Evolutionary conservation across 805 yeast species (phyloP).

Genomic region (Wickerhamiella siamensis): DNA sequence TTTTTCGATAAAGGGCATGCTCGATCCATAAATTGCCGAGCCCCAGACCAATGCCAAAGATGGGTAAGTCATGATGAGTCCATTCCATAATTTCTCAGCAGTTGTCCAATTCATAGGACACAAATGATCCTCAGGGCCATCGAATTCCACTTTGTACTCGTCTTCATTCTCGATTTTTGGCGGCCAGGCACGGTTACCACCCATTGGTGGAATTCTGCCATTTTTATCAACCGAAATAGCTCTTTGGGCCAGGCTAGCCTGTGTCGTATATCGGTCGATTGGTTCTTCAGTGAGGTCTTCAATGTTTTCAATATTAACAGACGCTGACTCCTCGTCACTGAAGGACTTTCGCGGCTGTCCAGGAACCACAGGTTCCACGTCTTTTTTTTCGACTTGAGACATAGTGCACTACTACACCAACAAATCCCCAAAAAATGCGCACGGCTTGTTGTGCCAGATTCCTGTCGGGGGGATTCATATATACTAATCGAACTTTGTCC

Average conservation of each 20-base stretch:
- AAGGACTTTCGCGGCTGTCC: too few relatives aligned
- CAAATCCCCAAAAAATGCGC: too few relatives aligned
- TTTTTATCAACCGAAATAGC: not conserved
- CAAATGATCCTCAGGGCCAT: conserved; percentile 32
- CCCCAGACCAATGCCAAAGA: conserved; percentile 41
- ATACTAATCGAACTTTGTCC: too few relatives aligned
- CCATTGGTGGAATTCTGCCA: conserved; percentile 1
- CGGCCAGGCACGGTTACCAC: conserved; percentile 1
- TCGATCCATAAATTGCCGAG: conserved; percentile 44
- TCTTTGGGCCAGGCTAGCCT: not conserved
- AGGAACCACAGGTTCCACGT: too few relatives aligned
- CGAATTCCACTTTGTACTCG: conserved; percentile 16
- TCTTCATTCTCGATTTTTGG: conserved; percentile 1
- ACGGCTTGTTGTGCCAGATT: too few relatives aligned
- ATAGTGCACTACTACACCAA: too few relatives aligned
- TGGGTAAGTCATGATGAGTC: conserved; percentile 42
- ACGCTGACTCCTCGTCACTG: too few relatives aligned
- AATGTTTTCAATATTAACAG: not conserved
- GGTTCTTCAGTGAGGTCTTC: not conserved
- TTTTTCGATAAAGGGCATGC: conserved; percentile 31
- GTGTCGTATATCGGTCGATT: not conserved
- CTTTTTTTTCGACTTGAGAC: too few relatives aligned
- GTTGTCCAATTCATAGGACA: conserved; percentile 42
- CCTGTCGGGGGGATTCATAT: too few relatives aligned
- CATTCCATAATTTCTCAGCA: not conserved